These are phyloP conservation scores for Polytolypa hystricis DNA, from an alignment of 2,329 filamentous ascomycete genomes.

Conservation along the genomic window DNA sequence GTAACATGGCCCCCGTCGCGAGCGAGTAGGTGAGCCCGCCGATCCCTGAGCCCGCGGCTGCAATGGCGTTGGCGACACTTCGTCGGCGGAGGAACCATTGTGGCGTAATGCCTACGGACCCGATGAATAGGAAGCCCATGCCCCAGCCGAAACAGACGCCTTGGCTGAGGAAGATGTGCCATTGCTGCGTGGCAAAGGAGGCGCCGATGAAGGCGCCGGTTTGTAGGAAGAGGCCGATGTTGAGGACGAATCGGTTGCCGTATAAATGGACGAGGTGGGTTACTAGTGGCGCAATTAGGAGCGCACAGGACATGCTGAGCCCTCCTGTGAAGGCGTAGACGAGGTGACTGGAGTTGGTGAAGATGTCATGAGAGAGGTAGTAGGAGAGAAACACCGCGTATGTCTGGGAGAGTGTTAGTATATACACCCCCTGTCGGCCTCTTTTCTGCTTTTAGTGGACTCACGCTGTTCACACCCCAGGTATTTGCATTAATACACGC, in stretches of 20 bases:
- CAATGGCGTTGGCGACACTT: conserved; percentile 50
- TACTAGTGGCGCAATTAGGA: conserved; percentile 47
- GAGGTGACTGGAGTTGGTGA: conserved; percentile 43
- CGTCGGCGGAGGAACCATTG: conserved; percentile 52
- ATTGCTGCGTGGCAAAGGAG: conserved; percentile 45
- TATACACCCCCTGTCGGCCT: neutral
- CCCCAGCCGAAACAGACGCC: conserved; percentile 52
- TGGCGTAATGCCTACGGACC: conserved; percentile 43
- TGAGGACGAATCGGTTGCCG: conserved; percentile 44
- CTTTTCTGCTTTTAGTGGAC: conserved; percentile 14
- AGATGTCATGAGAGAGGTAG: conserved; percentile 45
- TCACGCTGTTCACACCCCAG: conserved; percentile 60
- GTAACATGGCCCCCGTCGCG: conserved; percentile 47
- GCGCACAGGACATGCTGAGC: conserved; percentile 46
- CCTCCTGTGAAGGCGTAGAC: conserved; percentile 52
- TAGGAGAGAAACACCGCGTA: conserved; percentile 50
- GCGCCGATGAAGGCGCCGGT: conserved; percentile 45
- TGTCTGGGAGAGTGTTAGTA: conserved; percentile 17
- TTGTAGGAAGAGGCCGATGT: conserved; percentile 46
- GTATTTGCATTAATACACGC: conserved; percentile 57
- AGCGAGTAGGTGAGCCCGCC: conserved; percentile 51
- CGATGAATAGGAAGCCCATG: conserved; percentile 53
- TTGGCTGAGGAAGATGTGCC: conserved; percentile 51
- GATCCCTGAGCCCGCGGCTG: conserved; percentile 47
- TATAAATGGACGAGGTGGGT: conserved; percentile 42